phyloP scores from a whole-genome alignment of 179 eudicot species.

The Silene coronaria region DNA sequence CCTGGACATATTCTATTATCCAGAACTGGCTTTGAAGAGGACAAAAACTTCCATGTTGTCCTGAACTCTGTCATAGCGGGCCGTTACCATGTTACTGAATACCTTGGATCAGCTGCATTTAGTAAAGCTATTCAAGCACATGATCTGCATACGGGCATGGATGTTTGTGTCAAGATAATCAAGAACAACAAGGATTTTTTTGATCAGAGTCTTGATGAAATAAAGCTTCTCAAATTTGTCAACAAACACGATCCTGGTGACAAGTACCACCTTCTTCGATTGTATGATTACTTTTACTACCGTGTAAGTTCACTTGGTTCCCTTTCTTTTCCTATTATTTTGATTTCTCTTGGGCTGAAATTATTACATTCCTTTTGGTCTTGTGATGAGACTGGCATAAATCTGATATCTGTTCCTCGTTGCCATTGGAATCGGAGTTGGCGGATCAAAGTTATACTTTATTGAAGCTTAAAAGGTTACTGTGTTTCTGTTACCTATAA shows the following conservation, averaged over 20 bases:
- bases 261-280: slow-evolving; percentile 80
- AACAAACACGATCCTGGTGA: slow-evolving; percentile 96
- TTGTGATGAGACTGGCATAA: background rate
- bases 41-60: slow-evolving; percentile 86
- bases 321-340: background rate
- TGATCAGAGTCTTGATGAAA: slow-evolving; percentile 99
- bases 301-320: slow-evolving; percentile 52
- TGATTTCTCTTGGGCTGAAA: background rate
- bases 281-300: slow-evolving; percentile 93
- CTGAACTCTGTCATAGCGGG: slow-evolving; percentile 86
- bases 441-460: background rate
- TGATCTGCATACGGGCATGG: slow-evolving; percentile 92
- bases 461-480: background rate
- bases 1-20: slow-evolving; percentile 20
- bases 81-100: slow-evolving; percentile 84
- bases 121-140: slow-evolving; percentile 99
- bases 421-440: background rate
- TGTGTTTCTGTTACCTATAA: background rate
- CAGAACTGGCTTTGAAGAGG: slow-evolving; percentile 99
- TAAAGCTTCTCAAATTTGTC: slow-evolving; percentile 87
- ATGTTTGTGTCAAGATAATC: slow-evolving; percentile 95
- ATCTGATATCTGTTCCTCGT: background rate
- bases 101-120: slow-evolving; percentile 98
- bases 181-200: slow-evolving; percentile 98
- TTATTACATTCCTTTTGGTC: background rate